Evolutionary conservation across 164 flowering plant species (phyloP).

Genomic region (Warburgia ugandensis): DNA sequence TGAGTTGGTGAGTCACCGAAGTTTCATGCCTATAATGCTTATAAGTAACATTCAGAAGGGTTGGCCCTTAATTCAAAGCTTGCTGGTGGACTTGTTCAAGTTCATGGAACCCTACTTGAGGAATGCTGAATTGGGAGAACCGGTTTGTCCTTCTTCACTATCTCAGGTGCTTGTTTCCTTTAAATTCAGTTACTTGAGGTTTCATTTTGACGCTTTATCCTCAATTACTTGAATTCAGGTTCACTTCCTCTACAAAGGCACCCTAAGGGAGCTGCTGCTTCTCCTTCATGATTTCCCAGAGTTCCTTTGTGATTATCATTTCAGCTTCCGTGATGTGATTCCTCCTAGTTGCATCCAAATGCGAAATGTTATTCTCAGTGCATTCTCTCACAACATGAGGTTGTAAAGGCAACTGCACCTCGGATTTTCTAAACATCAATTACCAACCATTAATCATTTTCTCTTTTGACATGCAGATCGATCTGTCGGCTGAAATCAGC

Average conservation of each 20-base stretch:
- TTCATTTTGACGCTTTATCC: not conserved
- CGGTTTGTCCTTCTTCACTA: conserved; percentile 41
- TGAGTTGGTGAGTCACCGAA: conserved; percentile 87
- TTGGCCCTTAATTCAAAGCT: conserved; percentile 80
- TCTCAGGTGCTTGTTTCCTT: no score
- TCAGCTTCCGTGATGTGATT: conserved; percentile 96
- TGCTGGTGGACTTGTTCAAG: conserved; percentile 79
- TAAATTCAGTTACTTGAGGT: no score
- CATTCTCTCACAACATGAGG: conserved; percentile 97
- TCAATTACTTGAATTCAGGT: conserved; percentile 36
- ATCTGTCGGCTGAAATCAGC: conserved; percentile 78
- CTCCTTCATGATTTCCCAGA: conserved; percentile 98
- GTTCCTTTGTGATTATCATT: conserved; percentile 94
- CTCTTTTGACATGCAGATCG: conserved; percentile 60
- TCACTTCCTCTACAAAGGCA: conserved; percentile 86
- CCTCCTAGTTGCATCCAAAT: conserved; percentile 98
- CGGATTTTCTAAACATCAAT: not conserved
- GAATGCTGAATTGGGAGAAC: conserved; percentile 72
- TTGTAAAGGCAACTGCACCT: no score
- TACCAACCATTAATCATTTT: not conserved
- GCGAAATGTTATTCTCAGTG: conserved; percentile 97
- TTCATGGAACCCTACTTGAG: conserved; percentile 95
- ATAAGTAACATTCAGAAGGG: conserved; percentile 73
- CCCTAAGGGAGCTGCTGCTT: conserved; percentile 83
- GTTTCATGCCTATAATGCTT: conserved; percentile 95